These are phyloP conservation scores for Danielia oregonensis DNA, from an alignment of 805 yeast species.

Conservation along the genomic window DNA sequence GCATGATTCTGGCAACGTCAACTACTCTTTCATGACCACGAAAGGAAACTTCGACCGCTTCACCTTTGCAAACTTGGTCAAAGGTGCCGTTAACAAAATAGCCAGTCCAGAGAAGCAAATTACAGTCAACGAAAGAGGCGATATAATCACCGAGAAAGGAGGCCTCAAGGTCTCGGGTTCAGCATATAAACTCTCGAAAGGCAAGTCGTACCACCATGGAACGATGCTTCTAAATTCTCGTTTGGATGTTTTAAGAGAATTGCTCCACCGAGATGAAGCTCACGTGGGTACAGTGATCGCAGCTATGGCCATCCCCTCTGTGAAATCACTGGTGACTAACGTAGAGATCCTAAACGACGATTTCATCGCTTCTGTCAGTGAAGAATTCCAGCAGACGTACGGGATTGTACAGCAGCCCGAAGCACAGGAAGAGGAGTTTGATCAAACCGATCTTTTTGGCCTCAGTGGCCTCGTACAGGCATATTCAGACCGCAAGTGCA, in stretches of 20 bases:
- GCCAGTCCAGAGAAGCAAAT: conserved; percentile 23
- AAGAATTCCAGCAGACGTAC: conserved; percentile 37
- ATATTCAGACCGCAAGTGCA: conserved; percentile 4
- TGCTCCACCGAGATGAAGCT: conserved; percentile 48
- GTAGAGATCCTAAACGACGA: conserved; percentile 42
- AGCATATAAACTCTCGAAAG: conserved; percentile 80
- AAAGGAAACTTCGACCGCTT: conserved; percentile 61
- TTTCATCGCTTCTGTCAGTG: conserved; percentile 43
- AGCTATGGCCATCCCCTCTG: conserved; percentile 64
- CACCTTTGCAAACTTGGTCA: conserved; percentile 48
- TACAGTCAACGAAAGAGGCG: conserved; percentile 71
- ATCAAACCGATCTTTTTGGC: conserved; percentile 33
- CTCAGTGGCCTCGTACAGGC: conserved; percentile 28
- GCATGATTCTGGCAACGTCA: conserved; percentile 86
- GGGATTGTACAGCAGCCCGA: conserved; percentile 9
- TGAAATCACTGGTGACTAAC: conserved; percentile 76
- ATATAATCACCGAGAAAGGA: conserved; percentile 50
- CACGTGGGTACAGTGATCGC: conserved; percentile 41
- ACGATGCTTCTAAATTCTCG: conserved; percentile 81
- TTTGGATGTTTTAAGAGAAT: conserved; percentile 53
- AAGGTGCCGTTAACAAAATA: conserved; percentile 23
- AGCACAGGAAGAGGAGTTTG: conserved; percentile 16
- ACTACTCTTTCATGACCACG: conserved; percentile 76
- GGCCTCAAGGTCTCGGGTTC: conserved; percentile 79
- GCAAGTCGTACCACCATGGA: conserved; percentile 90